Conservation (phyloP, 2,329 filamentous ascomycete species). For the Bipolaris bicolor region DNA sequence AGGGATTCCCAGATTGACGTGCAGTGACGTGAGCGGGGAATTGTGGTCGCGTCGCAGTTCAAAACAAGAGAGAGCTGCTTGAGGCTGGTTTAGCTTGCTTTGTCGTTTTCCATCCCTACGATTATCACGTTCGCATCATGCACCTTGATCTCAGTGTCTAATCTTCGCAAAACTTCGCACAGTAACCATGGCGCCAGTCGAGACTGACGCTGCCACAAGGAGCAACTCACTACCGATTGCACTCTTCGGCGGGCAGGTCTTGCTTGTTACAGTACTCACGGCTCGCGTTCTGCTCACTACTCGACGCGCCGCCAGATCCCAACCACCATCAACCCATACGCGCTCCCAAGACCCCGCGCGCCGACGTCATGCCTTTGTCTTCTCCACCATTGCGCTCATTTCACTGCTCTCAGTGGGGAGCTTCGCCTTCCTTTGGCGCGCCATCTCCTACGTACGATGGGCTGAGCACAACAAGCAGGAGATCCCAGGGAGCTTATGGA, state of each 20-base stretch:
- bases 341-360: slow-evolving; percentile 41
- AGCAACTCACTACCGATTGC: slow-evolving; percentile 45
- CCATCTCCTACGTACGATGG: slow-evolving; percentile 60
- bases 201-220: slow-evolving; percentile 35
- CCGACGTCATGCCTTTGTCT: slow-evolving; percentile 45
- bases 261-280: slow-evolving; percentile 40
- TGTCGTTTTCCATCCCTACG: slow-evolving; percentile 6
- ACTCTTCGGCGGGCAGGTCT: slow-evolving; percentile 39
- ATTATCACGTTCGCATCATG: slow-evolving; percentile 20
- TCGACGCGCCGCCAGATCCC: slow-evolving; percentile 37
- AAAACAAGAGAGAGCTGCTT: slow-evolving; percentile 30
- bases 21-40: slow-evolving; percentile 34
- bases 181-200: slow-evolving; percentile 45
- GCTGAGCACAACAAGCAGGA: slow-evolving; percentile 51
- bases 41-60: slow-evolving; percentile 30
- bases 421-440: slow-evolving; percentile 53
- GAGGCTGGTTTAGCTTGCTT: slow-evolving; percentile 1
- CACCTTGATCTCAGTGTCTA: slow-evolving; percentile 13
- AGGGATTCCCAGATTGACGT: slow-evolving; percentile 21
- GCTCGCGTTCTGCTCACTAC: slow-evolving; percentile 38
- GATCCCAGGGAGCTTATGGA: slow-evolving; percentile 51
- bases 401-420: slow-evolving; percentile 55
- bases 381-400: slow-evolving; percentile 54
- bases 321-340: slow-evolving; percentile 45
- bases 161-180: slow-evolving; percentile 3